phyloP scores from a whole-genome alignment of 1,139 yeast genomes.

The Schwanniomyces etchellsii region DNA sequence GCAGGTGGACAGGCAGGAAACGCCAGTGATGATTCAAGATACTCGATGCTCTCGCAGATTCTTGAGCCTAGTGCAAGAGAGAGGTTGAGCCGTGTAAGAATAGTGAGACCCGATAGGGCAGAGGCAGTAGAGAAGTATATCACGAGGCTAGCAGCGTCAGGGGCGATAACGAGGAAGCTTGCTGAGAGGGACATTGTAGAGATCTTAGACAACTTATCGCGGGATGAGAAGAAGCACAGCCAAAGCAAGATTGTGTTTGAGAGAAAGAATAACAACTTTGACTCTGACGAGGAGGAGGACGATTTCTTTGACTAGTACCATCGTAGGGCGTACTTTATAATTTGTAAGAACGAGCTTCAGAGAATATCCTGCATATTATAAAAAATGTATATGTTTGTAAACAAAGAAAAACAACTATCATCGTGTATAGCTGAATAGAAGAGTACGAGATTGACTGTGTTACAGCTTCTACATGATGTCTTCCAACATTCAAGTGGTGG shows the following conservation, averaged over 20 bases:
- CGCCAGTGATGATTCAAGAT: constrained; percentile 16
- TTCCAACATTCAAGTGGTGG: constrained; percentile 72
- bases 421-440: too few species aligned
- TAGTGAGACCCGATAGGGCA: constrained; percentile 91
- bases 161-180: constrained; percentile 68
- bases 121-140: constrained; percentile 83
- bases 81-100: constrained; percentile 76
- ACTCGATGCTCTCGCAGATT: constrained; percentile 55
- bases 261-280: constrained; percentile 16
- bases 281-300: constrained; percentile 14
- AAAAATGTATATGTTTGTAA: not conserved
- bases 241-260: constrained; percentile 51
- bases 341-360: too few species aligned
- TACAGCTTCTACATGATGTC: constrained; percentile 13
- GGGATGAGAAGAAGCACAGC: constrained; percentile 62
- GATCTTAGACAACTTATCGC: constrained; percentile 75
- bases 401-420: constrained; percentile 1
- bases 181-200: constrained; percentile 77
- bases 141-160: constrained; percentile 67
- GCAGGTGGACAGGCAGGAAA: constrained; percentile 14
- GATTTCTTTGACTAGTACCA: constrained; percentile 24
- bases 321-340: not conserved
- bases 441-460: too few species aligned
- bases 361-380: not conserved
- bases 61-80: constrained; percentile 83